These are phyloP conservation scores for Cystobasidium sp. DNA, from an alignment of 1,284 basidiomycete species.

Conservation along the genomic window DNA sequence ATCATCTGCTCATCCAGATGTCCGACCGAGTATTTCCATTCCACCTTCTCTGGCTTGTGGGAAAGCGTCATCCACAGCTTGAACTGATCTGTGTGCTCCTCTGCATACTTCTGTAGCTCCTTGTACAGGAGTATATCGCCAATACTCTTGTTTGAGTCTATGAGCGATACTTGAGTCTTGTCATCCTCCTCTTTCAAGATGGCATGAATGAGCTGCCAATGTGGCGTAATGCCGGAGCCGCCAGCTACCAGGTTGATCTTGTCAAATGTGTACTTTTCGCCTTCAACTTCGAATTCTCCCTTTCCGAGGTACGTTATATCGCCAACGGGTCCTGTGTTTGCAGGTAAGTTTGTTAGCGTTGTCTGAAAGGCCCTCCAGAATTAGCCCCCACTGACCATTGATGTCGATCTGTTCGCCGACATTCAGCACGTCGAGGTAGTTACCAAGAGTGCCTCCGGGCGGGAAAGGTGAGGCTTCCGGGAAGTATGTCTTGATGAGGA, in stretches of 20 bases:
- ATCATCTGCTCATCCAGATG: slow-evolving; percentile 47
- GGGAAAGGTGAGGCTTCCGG: slow-evolving; percentile 44
- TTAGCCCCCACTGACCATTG: slow-evolving; percentile 30
- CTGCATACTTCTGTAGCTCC: slow-evolving; percentile 50
- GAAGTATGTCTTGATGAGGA: slow-evolving; percentile 49
- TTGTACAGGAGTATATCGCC: slow-evolving; percentile 57
- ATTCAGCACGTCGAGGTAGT: slow-evolving; percentile 45
- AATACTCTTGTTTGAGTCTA: slow-evolving; percentile 57
- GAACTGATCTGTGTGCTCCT: slow-evolving; percentile 43
- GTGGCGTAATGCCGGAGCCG: slow-evolving; percentile 61
- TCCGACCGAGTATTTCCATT: slow-evolving; percentile 45
- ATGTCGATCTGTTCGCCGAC: slow-evolving; percentile 5
- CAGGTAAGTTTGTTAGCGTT: neutral
- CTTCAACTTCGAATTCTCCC: slow-evolving; percentile 46
- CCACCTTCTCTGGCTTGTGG: slow-evolving; percentile 35
- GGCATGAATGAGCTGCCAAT: slow-evolving; percentile 59
- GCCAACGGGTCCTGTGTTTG: slow-evolving; percentile 43
- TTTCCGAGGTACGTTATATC: slow-evolving; percentile 47
- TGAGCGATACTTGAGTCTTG: slow-evolving; percentile 57
- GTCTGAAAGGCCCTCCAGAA: neutral
- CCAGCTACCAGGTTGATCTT: slow-evolving; percentile 48
- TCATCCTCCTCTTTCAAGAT: slow-evolving; percentile 54
- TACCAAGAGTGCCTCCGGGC: slow-evolving; percentile 45
- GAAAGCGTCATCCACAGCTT: slow-evolving; percentile 45
- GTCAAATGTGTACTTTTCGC: slow-evolving; percentile 45